Conservation (phyloP, 1,139 yeast species). For the Suhomyces guaymorum region DNA sequence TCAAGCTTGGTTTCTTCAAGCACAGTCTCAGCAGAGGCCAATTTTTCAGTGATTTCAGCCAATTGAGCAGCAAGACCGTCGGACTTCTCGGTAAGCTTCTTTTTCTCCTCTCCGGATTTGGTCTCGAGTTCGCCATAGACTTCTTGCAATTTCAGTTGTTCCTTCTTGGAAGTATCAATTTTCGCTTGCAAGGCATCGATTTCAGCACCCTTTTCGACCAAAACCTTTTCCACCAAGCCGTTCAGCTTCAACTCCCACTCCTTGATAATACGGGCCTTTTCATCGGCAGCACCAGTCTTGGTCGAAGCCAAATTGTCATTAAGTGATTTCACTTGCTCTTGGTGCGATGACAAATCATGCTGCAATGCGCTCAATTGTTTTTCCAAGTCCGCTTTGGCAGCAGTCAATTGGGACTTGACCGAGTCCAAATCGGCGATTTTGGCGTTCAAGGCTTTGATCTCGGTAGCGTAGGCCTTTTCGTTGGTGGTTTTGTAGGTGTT, state of each 20-base stretch:
- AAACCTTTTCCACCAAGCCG: conserved; percentile 29
- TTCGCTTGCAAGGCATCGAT: conserved; percentile 7
- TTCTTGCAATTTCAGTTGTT: conserved; percentile 5
- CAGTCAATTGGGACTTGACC: conserved; percentile 11
- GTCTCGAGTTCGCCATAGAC: conserved; percentile 6
- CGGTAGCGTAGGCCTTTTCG: conserved; percentile 11
- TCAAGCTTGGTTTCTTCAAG: too few relatives aligned
- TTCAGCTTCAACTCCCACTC: conserved; percentile 33
- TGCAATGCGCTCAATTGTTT: conserved; percentile 10
- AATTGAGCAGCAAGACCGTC: conserved; percentile 13
- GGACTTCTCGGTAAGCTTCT: conserved; percentile 26
- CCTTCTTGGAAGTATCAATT: conserved; percentile 3
- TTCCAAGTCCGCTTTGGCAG: conserved; percentile 12
- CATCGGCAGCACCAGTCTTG: too few relatives aligned
- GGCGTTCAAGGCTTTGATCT: conserved; percentile 9
- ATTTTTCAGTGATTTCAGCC: conserved; percentile 1
- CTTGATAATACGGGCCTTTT: conserved; percentile 20
- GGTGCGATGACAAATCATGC: conserved; percentile 5
- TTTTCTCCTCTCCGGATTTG: conserved; percentile 3
- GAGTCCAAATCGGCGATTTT: conserved; percentile 14
- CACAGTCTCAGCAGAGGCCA: background rate
- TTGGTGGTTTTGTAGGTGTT: conserved; percentile 5
- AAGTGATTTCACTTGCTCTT: conserved; percentile 7
- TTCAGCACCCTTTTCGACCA: conserved; percentile 28
- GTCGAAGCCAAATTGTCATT: conserved; percentile 11